phyloP scores from a whole-genome alignment of 2,329 filamentous ascomycete genomes.

The Fusarium sp. region DNA sequence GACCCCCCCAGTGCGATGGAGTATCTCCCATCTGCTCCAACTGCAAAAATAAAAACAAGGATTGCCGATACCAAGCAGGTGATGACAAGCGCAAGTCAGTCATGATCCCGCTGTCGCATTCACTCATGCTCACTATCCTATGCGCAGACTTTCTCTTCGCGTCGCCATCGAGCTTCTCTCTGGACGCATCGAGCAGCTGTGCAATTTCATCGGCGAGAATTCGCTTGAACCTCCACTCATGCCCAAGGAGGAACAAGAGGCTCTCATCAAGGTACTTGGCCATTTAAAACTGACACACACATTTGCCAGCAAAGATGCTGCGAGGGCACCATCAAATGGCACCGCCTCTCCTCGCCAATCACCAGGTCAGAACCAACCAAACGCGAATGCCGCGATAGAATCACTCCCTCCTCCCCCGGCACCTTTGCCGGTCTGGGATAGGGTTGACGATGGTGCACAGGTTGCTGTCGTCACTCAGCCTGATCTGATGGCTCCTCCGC shows the following conservation, averaged over 20 bases:
- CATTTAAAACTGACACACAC: slow-evolving; percentile 26
- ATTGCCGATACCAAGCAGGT: slow-evolving; percentile 31
- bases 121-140: neutral
- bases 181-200: slow-evolving; percentile 27
- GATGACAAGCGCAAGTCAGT: slow-evolving; percentile 35
- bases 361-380: neutral
- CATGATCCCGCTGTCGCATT: neutral
- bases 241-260: slow-evolving; percentile 35
- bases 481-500: neutral
- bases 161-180: slow-evolving; percentile 31
- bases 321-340: slow-evolving; percentile 1
- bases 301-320: slow-evolving; percentile 25
- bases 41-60: slow-evolving; percentile 32
- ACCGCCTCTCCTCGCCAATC: slow-evolving; percentile 7
- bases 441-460: neutral
- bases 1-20: slow-evolving; percentile 26
- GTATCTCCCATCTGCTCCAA: slow-evolving; percentile 28
- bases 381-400: neutral
- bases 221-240: slow-evolving; percentile 51
- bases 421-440: slow-evolving; percentile 5
- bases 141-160: slow-evolving; percentile 24
- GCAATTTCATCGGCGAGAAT: slow-evolving; percentile 52
- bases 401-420: neutral
- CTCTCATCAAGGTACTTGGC: slow-evolving; percentile 26
- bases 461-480: neutral